Percentiles rank a stretch among this genome's conserved stretches.
These are phyloP conservation scores for Cladophialophora chaetospira DNA, from an alignment of 2,329 filamentous ascomycete species.

Conservation along the genomic window DNA sequence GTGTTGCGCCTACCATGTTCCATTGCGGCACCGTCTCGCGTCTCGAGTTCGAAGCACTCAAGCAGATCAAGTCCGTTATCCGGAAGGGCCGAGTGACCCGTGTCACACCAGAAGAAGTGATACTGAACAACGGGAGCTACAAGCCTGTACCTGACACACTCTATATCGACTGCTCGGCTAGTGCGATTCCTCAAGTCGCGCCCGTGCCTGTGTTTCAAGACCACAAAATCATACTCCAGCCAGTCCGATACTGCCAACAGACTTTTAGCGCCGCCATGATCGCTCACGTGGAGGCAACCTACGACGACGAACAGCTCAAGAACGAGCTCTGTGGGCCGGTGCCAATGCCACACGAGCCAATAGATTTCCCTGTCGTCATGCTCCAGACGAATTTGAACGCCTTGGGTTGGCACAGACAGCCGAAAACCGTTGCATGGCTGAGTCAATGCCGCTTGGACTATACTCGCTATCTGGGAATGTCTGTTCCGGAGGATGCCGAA, in stretches of 20 bases:
- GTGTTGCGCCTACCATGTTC: conserved; percentile 11
- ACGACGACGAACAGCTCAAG: conserved; percentile 12
- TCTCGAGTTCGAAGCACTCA: conserved; percentile 10
- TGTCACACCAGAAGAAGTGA: conserved; percentile 4
- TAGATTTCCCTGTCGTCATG: neutral
- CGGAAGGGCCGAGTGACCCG: conserved; percentile 6
- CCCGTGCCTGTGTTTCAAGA: conserved; percentile 2
- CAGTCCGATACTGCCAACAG: conserved; percentile 13
- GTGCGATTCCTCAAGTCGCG: neutral
- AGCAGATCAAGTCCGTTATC: conserved; percentile 10
- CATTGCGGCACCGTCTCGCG: conserved; percentile 3
- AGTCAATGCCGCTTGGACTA: neutral
- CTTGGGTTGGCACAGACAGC: conserved; percentile 9
- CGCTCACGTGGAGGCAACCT: conserved; percentile 15
- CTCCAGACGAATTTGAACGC: conserved; percentile 11
- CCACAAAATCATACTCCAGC: conserved; percentile 9
- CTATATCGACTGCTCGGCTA: conserved; percentile 15
- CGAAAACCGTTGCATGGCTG: conserved; percentile 6
- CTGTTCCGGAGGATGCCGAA: neutral
- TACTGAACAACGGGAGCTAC: conserved; percentile 8
- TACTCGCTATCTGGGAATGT: neutral
- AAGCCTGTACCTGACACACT: conserved; percentile 8
- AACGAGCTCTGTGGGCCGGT: conserved; percentile 11
- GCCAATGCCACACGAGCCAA: conserved; percentile 4
- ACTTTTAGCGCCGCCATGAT: conserved; percentile 14